A percentile compares a stretch with the other conserved stretches of the same genome.
Evolutionary conservation across 2,329 filamentous ascomycete species (phyloP).

Genomic region (Beauveria asiatica): DNA sequence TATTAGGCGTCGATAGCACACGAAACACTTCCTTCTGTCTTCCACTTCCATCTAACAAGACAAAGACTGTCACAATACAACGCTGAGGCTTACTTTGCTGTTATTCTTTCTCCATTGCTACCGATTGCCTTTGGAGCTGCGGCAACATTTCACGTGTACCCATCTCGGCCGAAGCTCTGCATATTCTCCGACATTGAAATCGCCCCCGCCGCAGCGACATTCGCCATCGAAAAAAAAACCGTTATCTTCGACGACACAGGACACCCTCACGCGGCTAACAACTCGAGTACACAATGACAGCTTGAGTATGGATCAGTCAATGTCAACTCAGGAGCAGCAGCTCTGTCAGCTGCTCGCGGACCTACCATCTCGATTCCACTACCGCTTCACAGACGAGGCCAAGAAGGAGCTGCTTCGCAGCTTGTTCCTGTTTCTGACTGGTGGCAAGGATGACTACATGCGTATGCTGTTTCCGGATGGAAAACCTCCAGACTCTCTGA

Average conservation of each 20-base stretch:
- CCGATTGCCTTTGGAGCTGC: neutral
- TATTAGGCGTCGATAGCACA: neutral
- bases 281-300: constrained; percentile 4
- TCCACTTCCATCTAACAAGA: constrained; percentile 1
- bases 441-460: constrained; percentile 65
- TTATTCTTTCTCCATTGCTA: neutral
- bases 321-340: constrained; percentile 66
- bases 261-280: neutral
- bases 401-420: constrained; percentile 63
- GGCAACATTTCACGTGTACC: neutral
- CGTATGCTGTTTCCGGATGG: constrained; percentile 75
- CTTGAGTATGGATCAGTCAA: constrained; percentile 40
- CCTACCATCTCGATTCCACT: constrained; percentile 63
- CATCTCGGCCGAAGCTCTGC: neutral
- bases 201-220: neutral
- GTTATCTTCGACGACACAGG: neutral
- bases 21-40: neutral
- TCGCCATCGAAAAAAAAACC: neutral
- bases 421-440: constrained; percentile 82
- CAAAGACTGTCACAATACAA: neutral
- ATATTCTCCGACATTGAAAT: neutral
- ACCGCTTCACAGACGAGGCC: constrained; percentile 67
- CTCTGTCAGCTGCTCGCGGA: constrained; percentile 76
- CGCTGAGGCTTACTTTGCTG: neutral
- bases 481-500: constrained; percentile 56